Evolutionary conservation across 352 stramenopile genomes (phyloP), one percentile per base, ranked within the genome.

Genomic region (Phytophthora hibernalis): DNA sequence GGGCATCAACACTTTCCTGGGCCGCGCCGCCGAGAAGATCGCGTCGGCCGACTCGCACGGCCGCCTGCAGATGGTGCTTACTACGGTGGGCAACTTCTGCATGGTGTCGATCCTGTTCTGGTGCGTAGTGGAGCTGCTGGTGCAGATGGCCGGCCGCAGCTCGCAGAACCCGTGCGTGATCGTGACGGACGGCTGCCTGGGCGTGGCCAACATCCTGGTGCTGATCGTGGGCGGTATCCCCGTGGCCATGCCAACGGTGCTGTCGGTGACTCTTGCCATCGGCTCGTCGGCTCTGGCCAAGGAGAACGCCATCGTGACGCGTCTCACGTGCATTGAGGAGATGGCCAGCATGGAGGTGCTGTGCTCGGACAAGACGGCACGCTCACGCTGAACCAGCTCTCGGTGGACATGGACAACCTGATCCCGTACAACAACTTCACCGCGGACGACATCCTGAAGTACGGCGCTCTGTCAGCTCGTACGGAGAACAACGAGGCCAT

Each of bases 321-420:
- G 92, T 65, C 68, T 98, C 33, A 93, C 87, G 49, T 96, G 92
- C 31, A 97, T 98, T 77, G 89, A 98, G 60, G 89, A 97, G 60
- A 89, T 98, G 66, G 93, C 92, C 20, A 82, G 72, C 40, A 98
- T 98, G 91, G 83, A 91, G 65, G 85, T 98, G 57, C 74, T 98
- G 49, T 98, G 95, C 82, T 97, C 90, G 40, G 96, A 99, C 79
- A 98, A 98, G 85, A 98, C 94, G 93, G 91, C 45, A 98, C 94
- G 28, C 82, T 98, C 5, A 98, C 95, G 20, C 83, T 98, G 69
- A 99, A 99, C 77, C 83, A 97, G 58, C 97, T 99, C 76, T 98
- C 95, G 26, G 92, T 99, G 48, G 87, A 97, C 63, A 58, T 91
- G 68, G 91, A 90, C 64, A 93, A 91, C 77, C 45, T 95, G 54